Evolutionary conservation across 495 filamentous ascomycete genomes (phyloP).

Genomic region (Chaetomium tenue): DNA sequence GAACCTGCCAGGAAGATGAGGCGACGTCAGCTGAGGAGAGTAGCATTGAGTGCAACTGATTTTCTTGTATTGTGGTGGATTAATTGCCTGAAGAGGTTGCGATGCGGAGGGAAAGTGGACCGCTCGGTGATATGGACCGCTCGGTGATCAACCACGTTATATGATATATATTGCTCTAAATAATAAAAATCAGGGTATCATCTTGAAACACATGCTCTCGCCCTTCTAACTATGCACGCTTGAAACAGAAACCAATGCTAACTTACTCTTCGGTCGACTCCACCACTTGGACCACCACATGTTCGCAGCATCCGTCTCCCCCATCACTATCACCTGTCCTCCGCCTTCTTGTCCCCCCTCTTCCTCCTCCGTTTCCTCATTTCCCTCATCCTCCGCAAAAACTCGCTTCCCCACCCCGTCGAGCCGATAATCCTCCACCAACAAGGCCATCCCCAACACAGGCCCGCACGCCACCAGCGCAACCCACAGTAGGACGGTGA

Average conservation of each 20-base stretch:
- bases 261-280: neutral
- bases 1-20: too few species aligned
- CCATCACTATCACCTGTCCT: neutral
- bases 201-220: neutral
- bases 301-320: neutral
- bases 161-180: neutral
- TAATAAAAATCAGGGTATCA: slow-evolving; percentile 8
- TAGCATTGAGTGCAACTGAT: too few species aligned
- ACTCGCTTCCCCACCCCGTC: slow-evolving; percentile 39
- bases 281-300: slow-evolving; percentile 9
- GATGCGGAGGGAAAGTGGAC: too few species aligned
- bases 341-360: slow-evolving; percentile 7
- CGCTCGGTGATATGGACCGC: too few species aligned
- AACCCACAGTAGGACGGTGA: slow-evolving; percentile 52
- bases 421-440: slow-evolving; percentile 50
- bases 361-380: neutral
- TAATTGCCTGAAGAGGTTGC: too few species aligned
- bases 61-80: too few species aligned
- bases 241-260: neutral
- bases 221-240: neutral
- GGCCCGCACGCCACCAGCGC: slow-evolving; percentile 46
- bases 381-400: neutral
- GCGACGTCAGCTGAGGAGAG: too few species aligned
- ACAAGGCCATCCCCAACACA: slow-evolving; percentile 43
- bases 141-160: too few species aligned